Conservation (phyloP, 768 basidiomycete genomes). For the Rhodotorula diobovata region DNA sequence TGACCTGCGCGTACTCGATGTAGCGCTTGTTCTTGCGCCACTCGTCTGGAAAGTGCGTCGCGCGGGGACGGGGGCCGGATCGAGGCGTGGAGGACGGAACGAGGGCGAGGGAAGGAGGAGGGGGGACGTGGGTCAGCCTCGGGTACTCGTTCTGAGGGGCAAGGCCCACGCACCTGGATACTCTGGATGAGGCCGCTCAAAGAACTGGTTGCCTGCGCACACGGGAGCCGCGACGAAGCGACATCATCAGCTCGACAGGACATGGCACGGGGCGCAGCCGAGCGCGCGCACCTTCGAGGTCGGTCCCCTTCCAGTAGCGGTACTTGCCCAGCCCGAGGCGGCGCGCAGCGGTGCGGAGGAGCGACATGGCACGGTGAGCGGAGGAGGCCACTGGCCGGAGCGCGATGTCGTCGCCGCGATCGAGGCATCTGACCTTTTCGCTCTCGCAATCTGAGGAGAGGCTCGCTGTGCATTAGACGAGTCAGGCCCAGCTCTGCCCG, state of each 20-base stretch:
- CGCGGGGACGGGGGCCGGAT: too few relatives aligned
- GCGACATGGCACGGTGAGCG: constrained; percentile 8
- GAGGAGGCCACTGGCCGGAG: neutral
- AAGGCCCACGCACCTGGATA: constrained; percentile 7
- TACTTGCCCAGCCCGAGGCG: constrained; percentile 35
- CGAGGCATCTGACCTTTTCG: neutral
- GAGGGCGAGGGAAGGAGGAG: neutral
- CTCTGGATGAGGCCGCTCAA: constrained; percentile 32
- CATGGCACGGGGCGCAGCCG: neutral
- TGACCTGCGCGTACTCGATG: constrained; percentile 35
- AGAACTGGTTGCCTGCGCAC: constrained; percentile 40
- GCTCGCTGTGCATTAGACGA: too few relatives aligned
- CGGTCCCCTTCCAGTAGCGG: constrained; percentile 27
- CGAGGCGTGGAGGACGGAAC: neutral
- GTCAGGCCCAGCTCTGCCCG: too few relatives aligned
- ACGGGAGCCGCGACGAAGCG: neutral
- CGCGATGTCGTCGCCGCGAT: neutral
- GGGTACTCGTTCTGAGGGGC: neutral
- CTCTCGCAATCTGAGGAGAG: too few relatives aligned
- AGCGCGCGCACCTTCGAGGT: constrained; percentile 27
- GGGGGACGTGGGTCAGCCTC: constrained; percentile 9
- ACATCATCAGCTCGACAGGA: too few relatives aligned
- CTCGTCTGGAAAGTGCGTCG: constrained; percentile 10
- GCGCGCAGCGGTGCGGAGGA: constrained; percentile 22
- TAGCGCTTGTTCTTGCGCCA: constrained; percentile 36